These are phyloP conservation scores for Russula griseocarnosa DNA, from an alignment of 768 basidiomycete genomes.

Conservation along the genomic window DNA sequence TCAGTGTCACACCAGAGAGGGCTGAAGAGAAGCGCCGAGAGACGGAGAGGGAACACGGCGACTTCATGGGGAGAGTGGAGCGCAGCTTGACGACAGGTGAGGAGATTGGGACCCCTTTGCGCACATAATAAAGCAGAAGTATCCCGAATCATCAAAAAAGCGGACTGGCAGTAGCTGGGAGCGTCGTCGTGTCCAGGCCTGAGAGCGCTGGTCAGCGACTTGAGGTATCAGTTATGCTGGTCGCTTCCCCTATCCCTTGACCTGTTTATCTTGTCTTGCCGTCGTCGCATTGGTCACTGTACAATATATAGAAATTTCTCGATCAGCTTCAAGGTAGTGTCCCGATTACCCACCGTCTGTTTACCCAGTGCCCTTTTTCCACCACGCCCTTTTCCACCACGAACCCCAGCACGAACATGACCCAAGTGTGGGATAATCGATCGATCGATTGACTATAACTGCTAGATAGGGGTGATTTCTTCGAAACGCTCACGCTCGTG, in stretches of 20 bases:
- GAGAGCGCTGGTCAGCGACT: too few relatives aligned
- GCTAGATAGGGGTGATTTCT: neutral
- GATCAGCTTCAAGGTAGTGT: neutral
- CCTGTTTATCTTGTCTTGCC: neutral
- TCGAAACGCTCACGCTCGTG: too few relatives aligned
- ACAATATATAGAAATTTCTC: neutral
- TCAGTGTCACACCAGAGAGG: neutral
- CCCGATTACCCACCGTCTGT: neutral
- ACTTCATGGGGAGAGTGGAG: neutral
- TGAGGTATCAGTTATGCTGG: too few relatives aligned
- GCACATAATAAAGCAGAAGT: neutral
- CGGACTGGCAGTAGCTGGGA: neutral
- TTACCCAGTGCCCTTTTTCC: neutral
- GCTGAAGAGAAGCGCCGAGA: neutral
- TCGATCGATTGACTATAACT: neutral
- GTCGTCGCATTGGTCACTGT: neutral
- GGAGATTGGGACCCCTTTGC: neutral
- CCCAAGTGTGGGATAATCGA: neutral
- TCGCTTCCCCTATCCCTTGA: too few relatives aligned
- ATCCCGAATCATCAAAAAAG: neutral
- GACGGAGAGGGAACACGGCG: neutral
- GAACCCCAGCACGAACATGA: neutral
- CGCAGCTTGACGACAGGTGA: neutral
- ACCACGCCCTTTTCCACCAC: neutral
- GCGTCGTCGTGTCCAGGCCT: neutral